Conservation (phyloP, 2,329 filamentous ascomycete genomes). For the Anisogramma anomala region DNA sequence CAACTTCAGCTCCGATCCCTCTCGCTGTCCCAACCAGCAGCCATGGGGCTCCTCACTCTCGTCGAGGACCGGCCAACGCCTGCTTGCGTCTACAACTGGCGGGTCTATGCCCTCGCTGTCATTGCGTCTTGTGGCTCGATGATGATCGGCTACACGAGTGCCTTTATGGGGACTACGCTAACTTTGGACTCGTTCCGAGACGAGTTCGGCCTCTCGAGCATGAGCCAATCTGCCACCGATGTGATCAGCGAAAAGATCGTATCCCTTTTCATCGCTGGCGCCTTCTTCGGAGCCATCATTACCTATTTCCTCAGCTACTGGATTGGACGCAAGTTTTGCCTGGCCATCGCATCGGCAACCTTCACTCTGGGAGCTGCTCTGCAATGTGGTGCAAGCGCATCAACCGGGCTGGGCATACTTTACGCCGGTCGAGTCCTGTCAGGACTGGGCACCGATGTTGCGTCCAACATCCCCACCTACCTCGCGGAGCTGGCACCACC, state of each 20-base stretch:
- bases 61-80: conserved; percentile 45
- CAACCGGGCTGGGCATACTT: conserved; percentile 3
- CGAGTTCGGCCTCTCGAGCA: conserved; percentile 48
- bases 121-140: conserved; percentile 45
- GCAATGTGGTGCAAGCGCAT: conserved; percentile 4
- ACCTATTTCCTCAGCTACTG: conserved; percentile 24
- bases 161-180: conserved; percentile 69
- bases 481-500: conserved; percentile 9
- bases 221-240: conserved; percentile 30
- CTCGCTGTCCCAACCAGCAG: not conserved
- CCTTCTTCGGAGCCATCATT: conserved; percentile 10
- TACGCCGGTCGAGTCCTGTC: conserved; percentile 6
- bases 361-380: conserved; percentile 9
- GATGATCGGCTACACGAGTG: conserved; percentile 52
- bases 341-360: conserved; percentile 6
- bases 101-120: conserved; percentile 38
- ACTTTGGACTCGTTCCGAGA: conserved; percentile 55
- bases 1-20: not conserved
- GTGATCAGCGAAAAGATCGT: conserved; percentile 34
- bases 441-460: conserved; percentile 7
- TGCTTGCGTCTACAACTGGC: conserved; percentile 42
- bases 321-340: conserved; percentile 37
- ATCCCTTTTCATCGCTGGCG: conserved; percentile 11
- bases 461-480: conserved; percentile 8
- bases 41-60: conserved; percentile 22